phyloP scores from a whole-genome alignment of 2,329 filamentous ascomycete species.

The Penicillium sp. region DNA sequence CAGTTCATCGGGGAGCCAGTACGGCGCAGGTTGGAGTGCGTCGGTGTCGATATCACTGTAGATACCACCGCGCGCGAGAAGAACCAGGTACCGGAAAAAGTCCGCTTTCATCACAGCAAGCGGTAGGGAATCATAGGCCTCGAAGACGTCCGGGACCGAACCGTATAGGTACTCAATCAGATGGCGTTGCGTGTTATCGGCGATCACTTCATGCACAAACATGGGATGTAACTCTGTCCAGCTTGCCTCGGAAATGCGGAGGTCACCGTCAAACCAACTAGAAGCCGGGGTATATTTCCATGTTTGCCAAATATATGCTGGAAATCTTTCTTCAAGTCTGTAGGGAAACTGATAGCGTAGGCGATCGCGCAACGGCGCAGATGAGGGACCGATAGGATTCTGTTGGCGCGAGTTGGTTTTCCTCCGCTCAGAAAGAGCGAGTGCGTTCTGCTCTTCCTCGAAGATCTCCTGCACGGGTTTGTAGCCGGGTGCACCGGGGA shows the following conservation, averaged over 20 bases:
- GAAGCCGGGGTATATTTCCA: conserved; percentile 85
- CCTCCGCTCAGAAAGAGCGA: conserved; percentile 6
- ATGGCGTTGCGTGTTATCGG: conserved; percentile 77
- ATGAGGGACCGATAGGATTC: conserved; percentile 59
- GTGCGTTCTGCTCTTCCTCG: conserved; percentile 16
- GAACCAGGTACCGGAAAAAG: conserved; percentile 68
- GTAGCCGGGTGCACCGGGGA: conserved; percentile 25
- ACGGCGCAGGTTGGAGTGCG: conserved; percentile 72
- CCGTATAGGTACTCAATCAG: conserved; percentile 82
- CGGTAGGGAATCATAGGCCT: conserved; percentile 68
- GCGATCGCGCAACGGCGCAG: conserved; percentile 68
- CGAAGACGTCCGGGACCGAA: conserved; percentile 68
- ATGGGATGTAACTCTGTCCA: conserved; percentile 83
- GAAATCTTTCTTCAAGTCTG: conserved; percentile 80
- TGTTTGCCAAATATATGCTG: conserved; percentile 98
- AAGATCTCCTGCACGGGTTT: conserved; percentile 23
- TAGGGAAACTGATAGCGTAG: conserved; percentile 92
- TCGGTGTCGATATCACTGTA: conserved; percentile 92
- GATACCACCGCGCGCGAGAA: conserved; percentile 71
- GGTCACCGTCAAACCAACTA: conserved; percentile 64
- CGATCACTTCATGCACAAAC: conserved; percentile 94
- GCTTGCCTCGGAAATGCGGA: conserved; percentile 77
- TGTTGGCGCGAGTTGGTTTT: conserved; percentile 20
- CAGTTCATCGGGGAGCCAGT: conserved; percentile 79
- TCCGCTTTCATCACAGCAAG: conserved; percentile 72